Evolutionary conservation across 192 early-diverging fungal genomes (phyloP), one percentile per base, ranked within the genome.

Genomic region (Nowakowskiella sp.): DNA sequence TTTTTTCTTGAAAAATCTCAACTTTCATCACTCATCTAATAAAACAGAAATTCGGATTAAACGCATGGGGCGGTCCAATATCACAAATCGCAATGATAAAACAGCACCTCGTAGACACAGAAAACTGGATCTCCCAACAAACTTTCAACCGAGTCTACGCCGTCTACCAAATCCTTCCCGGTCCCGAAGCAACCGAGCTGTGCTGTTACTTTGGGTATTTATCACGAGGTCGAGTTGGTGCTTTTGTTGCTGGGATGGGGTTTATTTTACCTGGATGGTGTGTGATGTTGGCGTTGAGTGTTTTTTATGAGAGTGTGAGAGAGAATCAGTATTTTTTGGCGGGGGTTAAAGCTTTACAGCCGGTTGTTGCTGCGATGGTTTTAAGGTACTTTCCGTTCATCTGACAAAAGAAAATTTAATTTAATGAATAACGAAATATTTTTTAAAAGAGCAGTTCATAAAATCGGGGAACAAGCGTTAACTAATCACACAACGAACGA

Each of bases 271-370:
- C 76, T 3, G 76, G 76, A 23, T 78, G 78, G 36, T 0, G 61
- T 1, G 42, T 58, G 8, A 73, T 78, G 53, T n/a, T 78, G 22
- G 49, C 55, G 0, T n/a, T n/a, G n/a, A n/a, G n/a, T n/a, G n/a
- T n/a, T n/a, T n/a, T n/a, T n/a, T n/a, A n/a, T n/a, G n/a, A n/a
- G n/a, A n/a, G n/a, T n/a, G n/a, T n/a, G n/a, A n/a, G n/a, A n/a
- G n/a, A n/a, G n/a, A 80, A 81, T 57, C 31, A 43, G 24, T 80
- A 80, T 29, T 77, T 78, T 34, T 67, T 73, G 26, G 76, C 76
- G 0, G 66, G 60, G 1, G 78, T 78, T 47, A 42, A 67, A 1
- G 76, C 69, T 2, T 32, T 78, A 10, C 76, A 78, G 47, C 76
- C 76, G 0, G 68, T 78, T 21, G 76, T 78, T 16, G 67, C 76